Conservation (phyloP, 2,329 filamentous ascomycete species). For the Tolypocladium ophioglossoides region DNA sequence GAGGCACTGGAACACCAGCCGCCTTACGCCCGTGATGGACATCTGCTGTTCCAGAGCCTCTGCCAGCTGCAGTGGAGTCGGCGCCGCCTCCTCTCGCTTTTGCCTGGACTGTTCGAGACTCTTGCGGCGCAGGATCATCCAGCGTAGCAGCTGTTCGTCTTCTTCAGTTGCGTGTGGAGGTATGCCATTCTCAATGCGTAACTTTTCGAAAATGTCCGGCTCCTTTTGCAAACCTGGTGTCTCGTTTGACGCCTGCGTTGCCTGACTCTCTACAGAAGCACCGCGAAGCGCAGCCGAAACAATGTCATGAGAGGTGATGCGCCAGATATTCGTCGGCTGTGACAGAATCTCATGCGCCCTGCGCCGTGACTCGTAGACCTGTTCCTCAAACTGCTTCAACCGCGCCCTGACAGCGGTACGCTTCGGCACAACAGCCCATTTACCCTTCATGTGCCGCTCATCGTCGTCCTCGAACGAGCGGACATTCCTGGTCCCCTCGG, state of each 20-base stretch:
- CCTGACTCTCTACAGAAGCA: conserved; percentile 1
- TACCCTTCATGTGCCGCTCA: conserved; percentile 18
- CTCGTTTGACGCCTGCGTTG: not conserved
- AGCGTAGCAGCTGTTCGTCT: conserved; percentile 22
- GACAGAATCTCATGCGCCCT: conserved; percentile 14
- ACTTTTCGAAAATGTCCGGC: conserved; percentile 7
- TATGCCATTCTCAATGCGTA: conserved; percentile 19
- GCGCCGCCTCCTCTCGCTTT: not conserved
- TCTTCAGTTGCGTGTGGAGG: conserved; percentile 14
- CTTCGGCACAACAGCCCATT: conserved; percentile 17
- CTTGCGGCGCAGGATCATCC: conserved; percentile 21
- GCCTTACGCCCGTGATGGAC: conserved; percentile 17
- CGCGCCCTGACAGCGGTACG: conserved; percentile 13
- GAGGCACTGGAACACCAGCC: conserved; percentile 18
- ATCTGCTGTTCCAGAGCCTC: conserved; percentile 11
- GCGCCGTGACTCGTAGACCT: conserved; percentile 14
- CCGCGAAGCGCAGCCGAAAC: conserved; percentile 27
- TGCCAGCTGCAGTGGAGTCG: conserved; percentile 7
- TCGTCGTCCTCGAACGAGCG: conserved; percentile 27
- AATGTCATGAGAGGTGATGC: conserved; percentile 31
- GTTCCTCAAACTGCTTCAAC: conserved; percentile 18
- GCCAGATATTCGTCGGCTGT: conserved; percentile 21
- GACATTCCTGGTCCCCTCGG: conserved; percentile 31
- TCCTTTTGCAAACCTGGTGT: not conserved
- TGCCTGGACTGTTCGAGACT: conserved; percentile 4